Evolutionary conservation across 1,139 yeast genomes (phyloP).

Genomic region (Tardiomyces blankii): DNA sequence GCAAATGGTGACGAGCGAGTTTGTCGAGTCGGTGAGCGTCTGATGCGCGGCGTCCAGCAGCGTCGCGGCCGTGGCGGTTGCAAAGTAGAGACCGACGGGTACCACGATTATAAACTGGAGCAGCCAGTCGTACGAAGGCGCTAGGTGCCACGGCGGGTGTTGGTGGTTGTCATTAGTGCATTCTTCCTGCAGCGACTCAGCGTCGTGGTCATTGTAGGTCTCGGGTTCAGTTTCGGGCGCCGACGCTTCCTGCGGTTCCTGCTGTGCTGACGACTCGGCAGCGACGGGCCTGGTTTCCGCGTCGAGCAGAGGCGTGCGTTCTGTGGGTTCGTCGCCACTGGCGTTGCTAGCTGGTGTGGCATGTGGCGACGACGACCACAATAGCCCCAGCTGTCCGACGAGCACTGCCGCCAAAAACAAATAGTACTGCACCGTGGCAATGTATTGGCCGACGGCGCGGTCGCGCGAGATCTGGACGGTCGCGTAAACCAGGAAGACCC

Average conservation of each 20-base stretch:
- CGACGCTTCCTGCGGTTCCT: too few species aligned
- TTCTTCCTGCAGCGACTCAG: conserved; percentile 3
- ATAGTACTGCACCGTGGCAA: conserved; percentile 39
- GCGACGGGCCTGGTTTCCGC: too few species aligned
- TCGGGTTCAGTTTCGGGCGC: too few species aligned
- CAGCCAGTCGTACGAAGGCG: conserved; percentile 65
- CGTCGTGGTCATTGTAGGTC: neutral
- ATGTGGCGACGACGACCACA: neutral
- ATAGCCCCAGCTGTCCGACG: conserved; percentile 40
- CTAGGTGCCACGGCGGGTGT: conserved; percentile 5
- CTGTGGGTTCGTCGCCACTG: neutral
- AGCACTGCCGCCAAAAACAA: conserved; percentile 42
- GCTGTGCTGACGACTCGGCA: too few species aligned
- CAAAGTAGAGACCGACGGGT: conserved; percentile 48
- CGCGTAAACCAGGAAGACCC: conserved; percentile 43
- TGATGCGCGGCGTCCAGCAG: conserved; percentile 55
- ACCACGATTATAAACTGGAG: conserved; percentile 57
- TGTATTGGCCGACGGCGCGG: conserved; percentile 50
- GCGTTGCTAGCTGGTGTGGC: too few species aligned
- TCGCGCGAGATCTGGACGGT: conserved; percentile 38
- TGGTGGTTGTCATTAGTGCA: conserved; percentile 11
- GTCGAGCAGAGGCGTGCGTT: neutral
- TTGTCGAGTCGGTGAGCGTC: conserved; percentile 53
- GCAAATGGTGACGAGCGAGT: conserved; percentile 29
- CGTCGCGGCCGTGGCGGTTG: conserved; percentile 36